Evolutionary conservation across 768 basidiomycete species (phyloP).

Genomic region (Amylocystis lapponica): DNA sequence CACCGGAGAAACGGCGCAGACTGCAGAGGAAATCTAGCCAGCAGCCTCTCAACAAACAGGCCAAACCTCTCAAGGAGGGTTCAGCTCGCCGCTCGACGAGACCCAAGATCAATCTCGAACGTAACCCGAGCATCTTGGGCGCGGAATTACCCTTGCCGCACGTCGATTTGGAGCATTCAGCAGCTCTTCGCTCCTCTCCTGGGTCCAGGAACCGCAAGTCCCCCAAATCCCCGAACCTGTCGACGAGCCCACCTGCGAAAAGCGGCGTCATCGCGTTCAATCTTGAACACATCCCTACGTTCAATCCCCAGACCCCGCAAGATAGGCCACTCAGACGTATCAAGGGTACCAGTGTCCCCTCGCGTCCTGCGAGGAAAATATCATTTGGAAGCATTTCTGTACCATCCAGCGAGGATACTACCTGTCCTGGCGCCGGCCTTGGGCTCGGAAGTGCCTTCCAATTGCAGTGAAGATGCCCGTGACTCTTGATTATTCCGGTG

Average conservation of each 20-base stretch:
- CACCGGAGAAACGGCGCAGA: conserved; percentile 10
- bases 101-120: conserved; percentile 40
- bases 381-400: conserved; percentile 54
- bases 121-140: conserved; percentile 65
- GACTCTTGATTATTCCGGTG: not conserved
- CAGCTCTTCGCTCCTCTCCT: conserved; percentile 10
- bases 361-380: conserved; percentile 46
- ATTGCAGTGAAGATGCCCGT: conserved; percentile 34
- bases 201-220: conserved; percentile 3
- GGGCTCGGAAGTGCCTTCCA: conserved; percentile 72
- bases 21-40: conserved; percentile 16
- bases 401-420: conserved; percentile 32
- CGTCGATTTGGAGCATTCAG: conserved; percentile 13
- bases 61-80: conserved; percentile 15
- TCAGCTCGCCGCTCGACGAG: conserved; percentile 15
- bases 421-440: conserved; percentile 25
- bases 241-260: conserved; percentile 3
- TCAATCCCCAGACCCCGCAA: conserved; percentile 4
- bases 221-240: conserved; percentile 1
- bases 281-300: not conserved
- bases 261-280: not conserved
- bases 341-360: conserved; percentile 27
- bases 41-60: conserved; percentile 3
- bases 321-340: conserved; percentile 46
- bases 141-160: conserved; percentile 51